Evolutionary conservation across 495 filamentous ascomycete species (phyloP), one percentile per base, ranked within the genome.

Genomic region (Elasticomyces elasticus): DNA sequence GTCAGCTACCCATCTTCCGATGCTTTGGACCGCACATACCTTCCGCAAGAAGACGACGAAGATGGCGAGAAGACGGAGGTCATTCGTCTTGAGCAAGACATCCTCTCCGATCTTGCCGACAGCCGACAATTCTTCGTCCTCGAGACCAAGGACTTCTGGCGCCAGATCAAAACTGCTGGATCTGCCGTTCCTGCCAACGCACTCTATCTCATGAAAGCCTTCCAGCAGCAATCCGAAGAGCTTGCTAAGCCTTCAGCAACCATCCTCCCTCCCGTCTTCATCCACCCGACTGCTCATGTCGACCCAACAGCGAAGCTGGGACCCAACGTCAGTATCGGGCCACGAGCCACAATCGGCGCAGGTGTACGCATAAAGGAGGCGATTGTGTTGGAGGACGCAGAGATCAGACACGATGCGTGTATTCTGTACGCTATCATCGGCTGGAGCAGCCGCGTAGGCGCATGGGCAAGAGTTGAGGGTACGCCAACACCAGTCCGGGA

Each of bases 91-190:
- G 92, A 99, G 74, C 92, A 99, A 69, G 92, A 99, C 65, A 95
- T 99, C 55, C 82, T 99, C 35, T 85, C 89, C 49, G 91, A 96
- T 62, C 81, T 99, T 61, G 91, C 92, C 31, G 92, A 99, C 72
- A 94, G 82, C 79, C 90, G 94, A 68, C 89, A 92, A 66, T 99
- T 99, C 77, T 99, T 87, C 70, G 94, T 97, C 19, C 85, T 95
- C 69, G 92, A 99, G 72, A 97, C 92, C 41, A 94, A 95, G 73
- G 92, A 95, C 66, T 99, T 99, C 73, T 99, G 92, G 92, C 90
- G 92, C 52, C 92, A 99, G 76, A 97, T 99, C 78, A 99, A 99
- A 79, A 95, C 94, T 5, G 92, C 92, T 45, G 94, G 94, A 37
- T 97, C 92, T 20, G 92, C 92, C 46, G 89, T 99, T 52, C 94